phyloP scores from a whole-genome alignment of 106 monocot species.

The Apostasia shenzhenica region DNA sequence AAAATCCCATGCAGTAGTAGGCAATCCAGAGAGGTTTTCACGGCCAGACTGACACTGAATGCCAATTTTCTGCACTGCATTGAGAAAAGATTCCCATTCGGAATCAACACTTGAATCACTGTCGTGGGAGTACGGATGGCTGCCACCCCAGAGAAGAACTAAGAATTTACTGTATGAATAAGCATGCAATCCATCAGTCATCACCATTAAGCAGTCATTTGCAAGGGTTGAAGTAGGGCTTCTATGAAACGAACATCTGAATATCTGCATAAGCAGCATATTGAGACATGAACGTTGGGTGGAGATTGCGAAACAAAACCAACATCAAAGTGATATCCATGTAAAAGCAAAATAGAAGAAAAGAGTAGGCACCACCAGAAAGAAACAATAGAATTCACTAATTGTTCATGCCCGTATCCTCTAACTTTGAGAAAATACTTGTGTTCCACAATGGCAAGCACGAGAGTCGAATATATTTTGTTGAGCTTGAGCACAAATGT shows the following conservation, averaged over 20 bases:
- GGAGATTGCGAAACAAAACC: too few relatives aligned
- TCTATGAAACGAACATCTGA: conserved; percentile 65
- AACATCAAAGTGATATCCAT: too few relatives aligned
- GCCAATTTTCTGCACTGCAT: conserved; percentile 44
- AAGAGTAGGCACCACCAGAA: too few relatives aligned
- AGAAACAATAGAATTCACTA: too few relatives aligned
- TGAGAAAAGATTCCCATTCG: conserved; percentile 76
- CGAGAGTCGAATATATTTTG: too few relatives aligned
- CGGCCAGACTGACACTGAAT: conserved; percentile 21
- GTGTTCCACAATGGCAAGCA: too few relatives aligned
- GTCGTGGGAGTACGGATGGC: conserved; percentile 33
- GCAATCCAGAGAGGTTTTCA: conserved; percentile 3
- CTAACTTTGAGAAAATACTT: too few relatives aligned
- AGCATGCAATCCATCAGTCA: conserved; percentile 70
- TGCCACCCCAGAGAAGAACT: conserved; percentile 57
- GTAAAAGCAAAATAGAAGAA: too few relatives aligned
- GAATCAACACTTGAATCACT: conserved; percentile 41
- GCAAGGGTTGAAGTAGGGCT: conserved; percentile 61
- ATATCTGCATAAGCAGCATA: conserved; percentile 41
- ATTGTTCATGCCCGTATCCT: too few relatives aligned
- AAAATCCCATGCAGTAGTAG: conserved; percentile 59
- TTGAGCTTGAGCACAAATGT: too few relatives aligned
- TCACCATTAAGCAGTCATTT: conserved; percentile 68
- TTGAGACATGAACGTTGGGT: neutral
- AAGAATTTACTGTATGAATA: conserved; percentile 55